phyloP scores from a whole-genome alignment of 768 basidiomycete genomes.

The Leccinellum rugosiceps region DNA sequence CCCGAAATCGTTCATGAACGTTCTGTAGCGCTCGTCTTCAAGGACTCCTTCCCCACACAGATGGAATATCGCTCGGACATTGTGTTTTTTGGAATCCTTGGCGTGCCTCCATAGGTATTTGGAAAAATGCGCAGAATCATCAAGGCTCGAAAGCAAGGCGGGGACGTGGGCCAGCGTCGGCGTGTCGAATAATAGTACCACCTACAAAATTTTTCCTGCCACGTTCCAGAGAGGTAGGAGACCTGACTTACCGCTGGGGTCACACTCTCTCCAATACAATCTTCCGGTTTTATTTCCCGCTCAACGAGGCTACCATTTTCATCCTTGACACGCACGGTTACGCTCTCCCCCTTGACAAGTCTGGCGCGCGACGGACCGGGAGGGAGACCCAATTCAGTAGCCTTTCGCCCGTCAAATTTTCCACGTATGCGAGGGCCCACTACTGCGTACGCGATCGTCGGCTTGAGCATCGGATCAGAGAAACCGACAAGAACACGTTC shows the following conservation, averaged over 20 bases:
- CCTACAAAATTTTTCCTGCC: conserved; percentile 37
- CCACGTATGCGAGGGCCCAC: conserved; percentile 54
- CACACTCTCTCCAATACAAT: conserved; percentile 54
- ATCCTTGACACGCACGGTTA: conserved; percentile 54
- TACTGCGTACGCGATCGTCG: conserved; percentile 48
- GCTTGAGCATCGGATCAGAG: conserved; percentile 20
- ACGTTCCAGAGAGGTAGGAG: not conserved
- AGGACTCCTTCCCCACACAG: conserved; percentile 68
- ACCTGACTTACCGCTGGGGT: conserved; percentile 40
- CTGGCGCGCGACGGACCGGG: conserved; percentile 53
- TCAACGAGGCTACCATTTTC: conserved; percentile 40
- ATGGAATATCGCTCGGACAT: conserved; percentile 59
- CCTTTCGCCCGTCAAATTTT: conserved; percentile 71
- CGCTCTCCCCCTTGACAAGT: conserved; percentile 61
- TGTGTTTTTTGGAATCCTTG: conserved; percentile 39
- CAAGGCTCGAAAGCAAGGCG: conserved; percentile 47
- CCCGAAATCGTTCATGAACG: conserved; percentile 71
- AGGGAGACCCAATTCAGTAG: conserved; percentile 60
- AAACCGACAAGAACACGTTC: conserved; percentile 17
- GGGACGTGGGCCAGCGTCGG: conserved; percentile 59
- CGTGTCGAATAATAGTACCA: conserved; percentile 67
- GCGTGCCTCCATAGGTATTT: conserved; percentile 44
- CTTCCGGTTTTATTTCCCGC: conserved; percentile 56
- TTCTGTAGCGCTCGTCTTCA: conserved; percentile 62
- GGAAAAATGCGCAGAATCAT: conserved; percentile 44